Base-by-base conservation (phyloP, 306 rosid genomes). In the Canavalia ensiformis region DNA sequence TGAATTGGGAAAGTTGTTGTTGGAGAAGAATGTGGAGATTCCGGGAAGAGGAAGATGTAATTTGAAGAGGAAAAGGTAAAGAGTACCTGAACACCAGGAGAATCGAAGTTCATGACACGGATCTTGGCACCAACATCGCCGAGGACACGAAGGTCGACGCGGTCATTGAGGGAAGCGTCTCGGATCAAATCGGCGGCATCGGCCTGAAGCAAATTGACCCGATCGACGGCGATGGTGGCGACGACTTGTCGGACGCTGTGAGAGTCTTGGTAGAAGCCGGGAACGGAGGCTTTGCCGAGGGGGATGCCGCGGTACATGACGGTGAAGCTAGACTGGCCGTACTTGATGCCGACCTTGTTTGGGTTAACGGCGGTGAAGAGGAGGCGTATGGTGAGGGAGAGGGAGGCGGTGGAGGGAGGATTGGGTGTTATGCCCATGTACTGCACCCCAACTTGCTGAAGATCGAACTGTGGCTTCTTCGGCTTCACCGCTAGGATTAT, bases 251-350 rank as follows among this genome's bases (percentile, higher is more conserved):
- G 70, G 0, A 66, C 80, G 7, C 92, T 95, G 81, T 95, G 99
- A 2, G 98, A 90, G 5, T 87, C 90, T 44, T 95, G 99, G 74
- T 81, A 91, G 56, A 95, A 95, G 0, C 97, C 99, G 0, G 96
- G 96, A 2, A 95, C 96, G 0, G 91, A 74, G 18, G 99, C 99
- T 54, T 86, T 88, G 0, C 99, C 98, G 44, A 95, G 33, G 0
- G 99, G 99, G 65, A 95, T 93, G 2, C 99, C 99, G 1, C 94
- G 85, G 87, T 95, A 95, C 98, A 95, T 93, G n/a, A 93, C 97
- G 1, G 97, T 90, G 84, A 95, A 95, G 85, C 86, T 89, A 58
- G 97, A 93, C 86, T 91, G 90, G 5, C 97, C 97, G 90, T 93
- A 93, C 87, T 88, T 90, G 87, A 95, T 95, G 71, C 99, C 99